Conservation (phyloP, 257 asterid genomes). For the Plantago elongata region DNA sequence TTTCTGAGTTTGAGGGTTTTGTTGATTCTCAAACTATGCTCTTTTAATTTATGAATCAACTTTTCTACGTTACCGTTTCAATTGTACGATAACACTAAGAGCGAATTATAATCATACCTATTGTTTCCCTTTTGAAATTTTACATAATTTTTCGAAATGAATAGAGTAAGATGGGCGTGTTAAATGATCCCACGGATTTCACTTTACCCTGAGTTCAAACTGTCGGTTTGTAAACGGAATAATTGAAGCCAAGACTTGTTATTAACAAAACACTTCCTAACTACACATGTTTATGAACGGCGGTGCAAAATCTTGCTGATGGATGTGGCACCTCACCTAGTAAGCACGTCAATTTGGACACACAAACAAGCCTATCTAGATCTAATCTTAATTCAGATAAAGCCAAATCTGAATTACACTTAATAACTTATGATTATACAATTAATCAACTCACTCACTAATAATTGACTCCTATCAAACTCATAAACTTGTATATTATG, state of each 20-base stretch:
- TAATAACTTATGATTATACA: not conserved
- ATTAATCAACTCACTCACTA: not conserved
- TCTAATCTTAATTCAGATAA: not conserved
- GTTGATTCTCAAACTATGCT: no score
- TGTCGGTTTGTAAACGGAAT: not conserved
- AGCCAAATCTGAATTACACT: not conserved
- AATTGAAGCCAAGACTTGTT: not conserved
- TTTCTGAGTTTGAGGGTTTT: no score
- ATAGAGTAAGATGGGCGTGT: no score
- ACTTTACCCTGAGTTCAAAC: no score
- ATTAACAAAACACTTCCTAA: no score
- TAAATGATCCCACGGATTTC: no score
- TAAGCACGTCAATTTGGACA: constrained; percentile 19
- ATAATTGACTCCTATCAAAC: not conserved
- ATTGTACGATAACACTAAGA: no score
- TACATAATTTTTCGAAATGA: no score
- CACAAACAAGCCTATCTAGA: constrained; percentile 9
- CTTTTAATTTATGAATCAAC: no score
- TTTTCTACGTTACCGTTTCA: no score
- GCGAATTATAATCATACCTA: no score
- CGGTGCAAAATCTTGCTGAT: constrained; percentile 11
- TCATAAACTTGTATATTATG: not conserved
- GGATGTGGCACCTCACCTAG: constrained; percentile 6
- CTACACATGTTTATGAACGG: not conserved
- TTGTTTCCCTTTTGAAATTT: no score